Evolutionary conservation across 768 basidiomycete species (phyloP), one percentile per base, ranked within the genome.

Genomic region (Leccinum longicurvipes): DNA sequence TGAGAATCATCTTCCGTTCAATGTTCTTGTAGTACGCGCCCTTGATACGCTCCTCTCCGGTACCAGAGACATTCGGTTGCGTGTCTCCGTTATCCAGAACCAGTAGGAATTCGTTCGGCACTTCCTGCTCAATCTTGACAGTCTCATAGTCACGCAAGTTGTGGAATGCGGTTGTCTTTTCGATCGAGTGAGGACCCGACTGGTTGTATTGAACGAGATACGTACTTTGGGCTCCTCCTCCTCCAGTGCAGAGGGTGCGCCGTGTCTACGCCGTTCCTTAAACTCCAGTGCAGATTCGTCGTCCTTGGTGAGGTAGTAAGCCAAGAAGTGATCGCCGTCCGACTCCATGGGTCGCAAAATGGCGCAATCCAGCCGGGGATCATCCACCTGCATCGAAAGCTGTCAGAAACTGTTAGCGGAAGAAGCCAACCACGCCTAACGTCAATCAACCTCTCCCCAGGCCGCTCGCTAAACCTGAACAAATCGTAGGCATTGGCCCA

Each of bases 11-110:
- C 73, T 92, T 93, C 46, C 91, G 83, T 72, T 91, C 89, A 52
- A 93, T 91, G 66, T 86, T 86, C 72, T 91, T 93, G 74, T 92
- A 93, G 65, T 89, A 93, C 0, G 86, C 91, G n/a, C 87, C 91
- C 64, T 82, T 84, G 25, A 72, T 66, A 62, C 78, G 77, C 48
- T 74, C 65, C 27, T 73, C 72, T 27, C 74, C 68, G 23, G 70
- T 66, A 11, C 75, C 63, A n/a, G 74, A 69, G 34, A 76, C 73
- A 28, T 67, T 67, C 24, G 72, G 58, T 19, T 61, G 61, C 27
- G 71, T 61, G 60, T 79, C 75, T 3, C 81, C 87, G 29, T 85
- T 81, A 69, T 91, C 82, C 24, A 93, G 72, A 11, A 91, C 84
- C 53, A 93, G 76, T 27, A 93, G 69, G 65, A 91, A 89, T 68